Evolutionary conservation across 495 filamentous ascomycete genomes (phyloP).

Genomic region (Amniculicola lignicola): DNA sequence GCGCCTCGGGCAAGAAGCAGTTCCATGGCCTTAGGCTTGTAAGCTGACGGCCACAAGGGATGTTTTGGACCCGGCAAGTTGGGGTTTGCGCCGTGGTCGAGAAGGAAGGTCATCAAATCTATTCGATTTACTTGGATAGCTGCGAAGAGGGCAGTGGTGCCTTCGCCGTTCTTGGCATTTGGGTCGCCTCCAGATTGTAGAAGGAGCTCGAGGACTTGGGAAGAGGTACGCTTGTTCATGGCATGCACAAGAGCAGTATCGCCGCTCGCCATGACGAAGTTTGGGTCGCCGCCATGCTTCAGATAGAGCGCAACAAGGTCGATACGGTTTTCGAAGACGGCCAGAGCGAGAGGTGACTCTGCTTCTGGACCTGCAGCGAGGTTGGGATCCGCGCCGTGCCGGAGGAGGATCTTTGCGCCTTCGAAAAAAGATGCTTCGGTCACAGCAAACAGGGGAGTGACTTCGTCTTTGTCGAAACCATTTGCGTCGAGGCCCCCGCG

Average conservation of each 20-base stretch:
- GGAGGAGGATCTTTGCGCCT: constrained; percentile 47
- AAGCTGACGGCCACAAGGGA: constrained; percentile 49
- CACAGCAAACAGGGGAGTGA: constrained; percentile 45
- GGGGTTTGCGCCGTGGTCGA: constrained; percentile 44
- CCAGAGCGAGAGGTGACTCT: constrained; percentile 45
- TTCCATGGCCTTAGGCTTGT: constrained; percentile 44
- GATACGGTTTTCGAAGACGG: constrained; percentile 42
- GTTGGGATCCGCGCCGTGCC: constrained; percentile 53
- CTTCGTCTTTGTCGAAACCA: constrained; percentile 41
- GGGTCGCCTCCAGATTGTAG: constrained; percentile 50
- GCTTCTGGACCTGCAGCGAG: constrained; percentile 40
- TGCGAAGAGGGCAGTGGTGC: constrained; percentile 48
- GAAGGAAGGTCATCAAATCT: constrained; percentile 38
- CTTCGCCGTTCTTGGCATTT: constrained; percentile 51
- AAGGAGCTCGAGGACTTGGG: constrained; percentile 47
- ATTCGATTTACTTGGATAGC: constrained; percentile 44
- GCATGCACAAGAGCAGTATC: constrained; percentile 48
- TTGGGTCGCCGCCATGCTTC: constrained; percentile 49
- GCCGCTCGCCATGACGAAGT: constrained; percentile 45
- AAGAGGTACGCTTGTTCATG: constrained; percentile 47
- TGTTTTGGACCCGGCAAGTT: constrained; percentile 53
- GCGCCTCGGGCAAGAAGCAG: constrained; percentile 46
- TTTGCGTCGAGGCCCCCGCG: constrained; percentile 51
- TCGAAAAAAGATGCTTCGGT: constrained; percentile 48
- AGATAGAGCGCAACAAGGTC: constrained; percentile 48